These are phyloP conservation scores for Neocatenulostroma microsporum DNA, from an alignment of 2,329 filamentous ascomycete genomes.

Conservation along the genomic window DNA sequence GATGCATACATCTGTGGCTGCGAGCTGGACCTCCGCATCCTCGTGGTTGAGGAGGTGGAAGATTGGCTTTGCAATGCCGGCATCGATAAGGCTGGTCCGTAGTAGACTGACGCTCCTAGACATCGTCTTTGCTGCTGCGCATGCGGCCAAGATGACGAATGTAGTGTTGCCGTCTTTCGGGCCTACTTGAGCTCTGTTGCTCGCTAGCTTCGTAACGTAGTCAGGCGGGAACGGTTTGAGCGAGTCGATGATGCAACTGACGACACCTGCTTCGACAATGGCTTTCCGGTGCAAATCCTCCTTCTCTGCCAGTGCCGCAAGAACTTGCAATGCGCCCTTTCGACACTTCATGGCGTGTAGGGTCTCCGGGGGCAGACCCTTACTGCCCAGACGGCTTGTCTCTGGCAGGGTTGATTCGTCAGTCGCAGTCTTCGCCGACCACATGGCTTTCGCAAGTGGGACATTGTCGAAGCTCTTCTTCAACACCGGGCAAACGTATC, in stretches of 20 bases:
- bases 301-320: slow-evolving; percentile 72
- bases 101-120: slow-evolving; percentile 78
- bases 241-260: slow-evolving; percentile 77
- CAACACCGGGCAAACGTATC: slow-evolving; percentile 54
- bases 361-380: slow-evolving; percentile 55
- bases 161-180: slow-evolving; percentile 67
- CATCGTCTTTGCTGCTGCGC: slow-evolving; percentile 70
- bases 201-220: slow-evolving; percentile 18
- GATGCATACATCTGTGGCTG: slow-evolving; percentile 73
- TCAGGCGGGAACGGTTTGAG: slow-evolving; percentile 51
- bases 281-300: slow-evolving; percentile 78
- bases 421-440: slow-evolving; percentile 37
- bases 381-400: slow-evolving; percentile 47
- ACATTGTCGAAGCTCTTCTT: slow-evolving; percentile 59
- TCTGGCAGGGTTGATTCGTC: slow-evolving; percentile 9
- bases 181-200: slow-evolving; percentile 27
- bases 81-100: slow-evolving; percentile 79
- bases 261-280: slow-evolving; percentile 72
- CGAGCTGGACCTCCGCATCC: slow-evolving; percentile 72
- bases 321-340: slow-evolving; percentile 65
- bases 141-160: slow-evolving; percentile 74
- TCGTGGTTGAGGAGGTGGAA: slow-evolving; percentile 66
- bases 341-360: slow-evolving; percentile 67
- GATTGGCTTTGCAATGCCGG: slow-evolving; percentile 69
- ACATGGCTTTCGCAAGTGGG: slow-evolving; percentile 44